Evolutionary conservation across 1,284 basidiomycete genomes (phyloP).

Genomic region (Melampsora larici-populina): DNA sequence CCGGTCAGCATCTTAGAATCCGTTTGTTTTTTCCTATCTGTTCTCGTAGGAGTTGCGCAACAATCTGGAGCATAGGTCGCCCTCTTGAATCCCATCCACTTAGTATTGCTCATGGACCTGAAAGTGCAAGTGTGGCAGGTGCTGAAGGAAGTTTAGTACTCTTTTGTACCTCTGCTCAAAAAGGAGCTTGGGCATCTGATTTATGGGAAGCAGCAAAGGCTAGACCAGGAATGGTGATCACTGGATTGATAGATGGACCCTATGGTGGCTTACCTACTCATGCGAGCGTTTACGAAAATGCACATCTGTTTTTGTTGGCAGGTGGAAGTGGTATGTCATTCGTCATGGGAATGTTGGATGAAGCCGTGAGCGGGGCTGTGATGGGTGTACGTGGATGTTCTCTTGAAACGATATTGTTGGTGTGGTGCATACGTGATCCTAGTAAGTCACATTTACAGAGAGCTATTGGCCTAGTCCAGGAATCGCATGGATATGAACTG

Average conservation of each 20-base stretch:
- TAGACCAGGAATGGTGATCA: background rate
- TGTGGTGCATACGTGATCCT: background rate
- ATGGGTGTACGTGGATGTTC: background rate
- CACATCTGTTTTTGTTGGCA: background rate
- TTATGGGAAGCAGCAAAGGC: background rate
- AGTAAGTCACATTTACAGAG: background rate
- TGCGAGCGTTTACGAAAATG: background rate
- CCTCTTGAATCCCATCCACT: constrained; percentile 18
- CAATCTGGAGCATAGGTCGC: background rate
- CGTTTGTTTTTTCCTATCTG: background rate
- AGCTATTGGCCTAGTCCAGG: background rate
- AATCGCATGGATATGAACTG: background rate
- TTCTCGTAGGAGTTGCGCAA: background rate
- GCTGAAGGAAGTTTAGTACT: background rate
- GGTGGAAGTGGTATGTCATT: constrained; percentile 20
- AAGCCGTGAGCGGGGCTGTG: background rate
- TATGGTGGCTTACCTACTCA: constrained; percentile 20
- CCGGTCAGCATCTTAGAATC: constrained; percentile 4
- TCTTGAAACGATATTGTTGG: background rate
- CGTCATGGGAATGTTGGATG: constrained; percentile 1
- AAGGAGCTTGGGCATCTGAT: background rate
- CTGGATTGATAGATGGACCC: constrained; percentile 6
- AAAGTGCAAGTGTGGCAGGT: background rate
- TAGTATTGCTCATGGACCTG: constrained; percentile 2
- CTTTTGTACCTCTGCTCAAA: background rate